Evolutionary conservation across 306 rosid genomes (phyloP).

Genomic region (Medicago truncatula): MtrunA17r5.0-ANR NC_053043.1:7593501-7594000

Average conservation of each 20-base stretch:
- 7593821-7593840: background rate
- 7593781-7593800: background rate
- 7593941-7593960: background rate
- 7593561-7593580: background rate
- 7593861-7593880: background rate
- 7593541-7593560: no score
- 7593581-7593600: background rate
- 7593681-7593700: background rate
- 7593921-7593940: background rate
- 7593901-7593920: no score
- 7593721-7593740: background rate
- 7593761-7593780: background rate
- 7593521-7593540: background rate
- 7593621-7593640: slow-evolving; percentile 8
- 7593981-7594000: background rate
- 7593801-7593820: background rate
- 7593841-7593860: background rate
- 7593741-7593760: background rate
- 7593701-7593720: background rate
- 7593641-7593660: background rate
- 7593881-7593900: background rate
- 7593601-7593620: background rate
- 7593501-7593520: background rate
- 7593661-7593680: background rate
- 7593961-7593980: background rate